phyloP scores from a whole-genome alignment of 225 moss, liverwort and hornwort species.

The Bryum argenteum region DNA sequence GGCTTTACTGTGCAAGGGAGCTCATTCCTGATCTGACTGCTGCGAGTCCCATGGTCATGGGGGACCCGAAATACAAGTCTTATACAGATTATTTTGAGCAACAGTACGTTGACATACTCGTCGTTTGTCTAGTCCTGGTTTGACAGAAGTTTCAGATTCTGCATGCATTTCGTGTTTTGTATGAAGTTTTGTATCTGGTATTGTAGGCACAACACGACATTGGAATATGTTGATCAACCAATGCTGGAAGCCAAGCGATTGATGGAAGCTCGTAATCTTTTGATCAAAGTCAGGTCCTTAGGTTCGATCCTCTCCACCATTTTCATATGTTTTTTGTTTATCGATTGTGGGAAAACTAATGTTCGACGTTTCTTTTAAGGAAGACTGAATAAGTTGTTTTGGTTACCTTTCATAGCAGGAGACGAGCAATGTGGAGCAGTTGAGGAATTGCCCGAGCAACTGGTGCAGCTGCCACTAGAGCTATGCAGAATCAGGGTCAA shows the following conservation, averaged over 20 bases:
- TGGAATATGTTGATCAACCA: constrained; percentile 50
- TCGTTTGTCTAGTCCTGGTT: constrained; percentile 12
- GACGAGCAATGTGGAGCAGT: constrained; percentile 68
- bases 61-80: constrained; percentile 28
- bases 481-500: constrained; percentile 69
- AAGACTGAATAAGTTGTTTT: constrained; percentile 21
- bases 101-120: constrained; percentile 45
- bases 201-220: constrained; percentile 54
- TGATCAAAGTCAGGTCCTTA: constrained; percentile 49
- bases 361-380: constrained; percentile 15
- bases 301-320: constrained; percentile 40
- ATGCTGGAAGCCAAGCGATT: constrained; percentile 75
- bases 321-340: constrained; percentile 12
- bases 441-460: constrained; percentile 66
- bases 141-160: constrained; percentile 8
- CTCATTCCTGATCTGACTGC: constrained; percentile 60
- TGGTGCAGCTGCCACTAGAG: constrained; percentile 86
- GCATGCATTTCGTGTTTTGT: constrained; percentile 19
- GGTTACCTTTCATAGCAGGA: constrained; percentile 40
- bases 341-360: constrained; percentile 10
- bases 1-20: constrained; percentile 62
- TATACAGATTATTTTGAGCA: constrained; percentile 61
- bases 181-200: constrained; percentile 14
- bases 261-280: constrained; percentile 67
- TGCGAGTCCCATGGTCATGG: constrained; percentile 55